A percentile compares a stretch with the other conserved stretches of the same genome.
These are phyloP conservation scores for Candida sithepensis DNA, from an alignment of 805 yeast species.

Conservation along the genomic window DNA sequence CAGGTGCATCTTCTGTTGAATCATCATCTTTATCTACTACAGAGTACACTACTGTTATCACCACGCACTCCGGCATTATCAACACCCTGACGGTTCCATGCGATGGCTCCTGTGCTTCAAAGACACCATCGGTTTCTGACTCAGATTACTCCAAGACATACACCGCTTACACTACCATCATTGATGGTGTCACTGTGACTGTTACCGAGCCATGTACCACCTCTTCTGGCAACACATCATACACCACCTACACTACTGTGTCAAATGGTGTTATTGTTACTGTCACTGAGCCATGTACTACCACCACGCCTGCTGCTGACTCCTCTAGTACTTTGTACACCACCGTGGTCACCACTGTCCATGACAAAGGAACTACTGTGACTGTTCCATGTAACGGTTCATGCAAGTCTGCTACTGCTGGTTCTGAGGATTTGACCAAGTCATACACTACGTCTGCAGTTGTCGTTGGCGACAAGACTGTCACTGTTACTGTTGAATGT, in stretches of 20 bases:
- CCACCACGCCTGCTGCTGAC: neutral
- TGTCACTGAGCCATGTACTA: neutral
- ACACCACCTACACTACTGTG: too few relatives aligned
- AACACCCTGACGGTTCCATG: neutral
- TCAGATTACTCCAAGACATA: neutral
- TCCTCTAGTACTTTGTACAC: neutral
- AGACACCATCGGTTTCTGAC: neutral
- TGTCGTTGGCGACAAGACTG: neutral
- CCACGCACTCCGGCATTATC: neutral
- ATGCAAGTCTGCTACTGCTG: neutral
- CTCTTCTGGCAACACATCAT: too few relatives aligned
- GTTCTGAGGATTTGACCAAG: neutral
- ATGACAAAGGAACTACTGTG: neutral
- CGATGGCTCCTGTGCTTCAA: neutral
- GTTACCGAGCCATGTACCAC: too few relatives aligned
- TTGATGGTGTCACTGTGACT: neutral
- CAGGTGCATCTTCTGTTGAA: neutral
- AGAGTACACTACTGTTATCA: neutral
- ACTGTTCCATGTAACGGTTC: neutral
- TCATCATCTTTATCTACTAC: neutral
- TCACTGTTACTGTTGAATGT: neutral
- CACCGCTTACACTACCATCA: neutral
- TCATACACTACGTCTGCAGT: neutral
- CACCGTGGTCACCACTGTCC: neutral
- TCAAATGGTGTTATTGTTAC: too few relatives aligned